Base-by-base conservation (phyloP, 1,139 yeast genomes). In the Hemisphaericaspora xylofermentans region DNA sequence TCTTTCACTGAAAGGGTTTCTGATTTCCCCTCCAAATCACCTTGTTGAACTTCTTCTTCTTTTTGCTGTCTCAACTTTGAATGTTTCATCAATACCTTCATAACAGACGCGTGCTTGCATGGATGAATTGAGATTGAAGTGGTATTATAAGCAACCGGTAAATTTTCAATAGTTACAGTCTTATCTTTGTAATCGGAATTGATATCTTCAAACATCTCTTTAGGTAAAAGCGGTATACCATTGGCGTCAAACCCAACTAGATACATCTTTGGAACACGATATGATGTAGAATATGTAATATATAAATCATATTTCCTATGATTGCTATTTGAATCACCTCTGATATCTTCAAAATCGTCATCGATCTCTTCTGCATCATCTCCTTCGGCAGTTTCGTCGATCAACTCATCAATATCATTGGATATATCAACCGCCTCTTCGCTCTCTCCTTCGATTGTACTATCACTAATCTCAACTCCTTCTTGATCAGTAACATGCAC, bases 51-150 rank as follows among this genome's bases (percentile, higher is more conserved):
- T 10, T 62, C 57, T 36, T 61, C 52, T 6, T 48, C 51, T 52
- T 48, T 46, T 41, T 29, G 32, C 44, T 33, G 15, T 36, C 36
- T 53, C 42, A 40, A 34, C 44, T 40, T 64, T 54, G 58, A 71
- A 55, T 64, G 78, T 61, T 82, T 85, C 76, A 93, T 80, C 48
- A 93, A 69, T 31, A 88, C 85, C 53, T 82, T 82, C 98, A 93
- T 93, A 16, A 93, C 98, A 33, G 86, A 81, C 4, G 98, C 89
- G 60, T 93, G 99, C 50, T 84, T 83, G 61, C 99, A 93, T 1
- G 99, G 99, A 59, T 93, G 99, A 40, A 93, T 91, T 7, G 96
- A 88, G 6, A 94, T 91, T 16, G 94, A 76, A 0, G 94, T 86
- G 28, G 93, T 78, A 56, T 82, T 81, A 41, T 77, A 79, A 42